These are phyloP conservation scores for Lipomyces orientalis DNA, from an alignment of 805 yeast species.

Conservation along the genomic window DNA sequence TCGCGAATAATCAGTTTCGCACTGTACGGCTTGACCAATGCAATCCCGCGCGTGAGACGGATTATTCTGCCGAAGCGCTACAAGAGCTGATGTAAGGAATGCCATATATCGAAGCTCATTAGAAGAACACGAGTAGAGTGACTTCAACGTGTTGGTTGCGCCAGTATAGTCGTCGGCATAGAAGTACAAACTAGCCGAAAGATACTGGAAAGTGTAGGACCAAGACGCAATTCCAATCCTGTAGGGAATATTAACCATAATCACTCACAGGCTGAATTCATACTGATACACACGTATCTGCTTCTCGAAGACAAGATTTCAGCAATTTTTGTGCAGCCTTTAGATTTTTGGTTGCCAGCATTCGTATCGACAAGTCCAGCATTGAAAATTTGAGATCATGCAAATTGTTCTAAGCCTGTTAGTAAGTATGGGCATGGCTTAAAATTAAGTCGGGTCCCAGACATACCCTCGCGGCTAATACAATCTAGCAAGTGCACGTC, in stretches of 20 bases:
- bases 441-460: not conserved
- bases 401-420: slow-evolving; percentile 21
- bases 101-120: slow-evolving; percentile 29
- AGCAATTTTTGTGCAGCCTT: slow-evolving; percentile 31
- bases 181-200: slow-evolving; percentile 15
- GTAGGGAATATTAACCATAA: not conserved
- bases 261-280: not conserved
- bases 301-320: slow-evolving; percentile 24
- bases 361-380: slow-evolving; percentile 28
- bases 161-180: slow-evolving; percentile 8
- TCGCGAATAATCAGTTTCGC: slow-evolving; percentile 33
- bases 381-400: slow-evolving; percentile 31
- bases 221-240: slow-evolving; percentile 21
- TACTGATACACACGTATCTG: slow-evolving; percentile 13
- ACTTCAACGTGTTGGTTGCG: slow-evolving; percentile 7
- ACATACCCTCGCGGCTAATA: slow-evolving; percentile 24
- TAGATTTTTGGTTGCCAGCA: slow-evolving; percentile 18
- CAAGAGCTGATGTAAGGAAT: slow-evolving; percentile 17
- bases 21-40: slow-evolving; percentile 22
- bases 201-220: slow-evolving; percentile 25
- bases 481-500: slow-evolving; percentile 14
- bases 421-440: not conserved
- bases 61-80: slow-evolving; percentile 18
- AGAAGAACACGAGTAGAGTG: slow-evolving; percentile 25
- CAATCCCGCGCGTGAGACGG: slow-evolving; percentile 14